Conservation (phyloP, 2,329 filamentous ascomycete genomes). For the Cordyceps farinosa region DNA sequence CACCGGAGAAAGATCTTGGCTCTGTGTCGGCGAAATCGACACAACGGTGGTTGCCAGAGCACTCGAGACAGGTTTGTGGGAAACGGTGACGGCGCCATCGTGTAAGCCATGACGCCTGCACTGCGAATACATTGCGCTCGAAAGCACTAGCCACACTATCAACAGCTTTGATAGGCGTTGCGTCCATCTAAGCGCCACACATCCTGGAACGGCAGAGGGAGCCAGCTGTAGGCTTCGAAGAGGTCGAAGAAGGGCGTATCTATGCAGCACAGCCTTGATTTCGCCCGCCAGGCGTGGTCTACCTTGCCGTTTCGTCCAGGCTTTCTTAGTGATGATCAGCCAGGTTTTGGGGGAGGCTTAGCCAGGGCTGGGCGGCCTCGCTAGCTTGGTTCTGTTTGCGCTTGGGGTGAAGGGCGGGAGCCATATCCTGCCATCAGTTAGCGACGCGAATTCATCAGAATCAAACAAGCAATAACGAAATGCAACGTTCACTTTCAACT, state of each 20-base stretch:
- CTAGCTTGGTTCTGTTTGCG: background rate
- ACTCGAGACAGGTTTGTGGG: background rate
- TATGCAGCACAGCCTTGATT: background rate
- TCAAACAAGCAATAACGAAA: background rate
- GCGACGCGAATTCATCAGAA: background rate
- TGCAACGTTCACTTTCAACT: background rate
- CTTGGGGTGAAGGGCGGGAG: no score
- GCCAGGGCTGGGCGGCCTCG: background rate
- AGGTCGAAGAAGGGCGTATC: background rate
- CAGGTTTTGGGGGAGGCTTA: conserved; percentile 4
- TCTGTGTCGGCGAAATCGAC: background rate
- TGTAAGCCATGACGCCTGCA: background rate
- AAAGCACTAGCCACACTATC: background rate
- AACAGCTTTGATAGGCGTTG: background rate
- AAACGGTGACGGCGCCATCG: background rate
- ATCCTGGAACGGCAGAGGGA: background rate
- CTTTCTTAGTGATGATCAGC: background rate
- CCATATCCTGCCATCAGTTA: background rate
- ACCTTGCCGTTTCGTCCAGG: background rate
- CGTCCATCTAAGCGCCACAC: background rate
- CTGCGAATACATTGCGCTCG: background rate
- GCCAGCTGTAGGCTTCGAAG: background rate
- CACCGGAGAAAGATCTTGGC: background rate
- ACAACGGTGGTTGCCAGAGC: background rate
- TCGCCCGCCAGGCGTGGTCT: background rate